A percentile compares a stretch with the other conserved stretches of the same genome.
Evolutionary conservation across 768 basidiomycete species (phyloP).

Genomic region (Suillus spraguei): DNA sequence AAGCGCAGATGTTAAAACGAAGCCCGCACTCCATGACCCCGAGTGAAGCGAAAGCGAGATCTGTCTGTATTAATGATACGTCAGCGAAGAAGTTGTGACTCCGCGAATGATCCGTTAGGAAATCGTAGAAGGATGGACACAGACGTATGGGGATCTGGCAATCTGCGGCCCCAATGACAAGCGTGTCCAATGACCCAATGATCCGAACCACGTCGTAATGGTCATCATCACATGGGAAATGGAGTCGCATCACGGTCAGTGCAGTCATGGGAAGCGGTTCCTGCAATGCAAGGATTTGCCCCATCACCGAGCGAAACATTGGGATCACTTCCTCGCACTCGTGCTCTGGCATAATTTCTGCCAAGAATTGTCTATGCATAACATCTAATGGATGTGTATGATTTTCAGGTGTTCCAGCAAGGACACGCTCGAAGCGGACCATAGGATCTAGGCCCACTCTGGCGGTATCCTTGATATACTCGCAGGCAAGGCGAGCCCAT

Average conservation of each 20-base stretch:
- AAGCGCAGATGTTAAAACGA: neutral
- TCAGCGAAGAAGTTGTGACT: conserved; percentile 18
- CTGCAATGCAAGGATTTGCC: neutral
- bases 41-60: conserved; percentile 23
- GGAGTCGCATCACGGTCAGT: neutral
- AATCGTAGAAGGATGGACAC: conserved; percentile 32
- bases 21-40: conserved; percentile 29
- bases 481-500: conserved; percentile 15
- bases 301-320: conserved; percentile 8
- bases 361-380: conserved; percentile 5
- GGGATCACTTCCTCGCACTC: neutral
- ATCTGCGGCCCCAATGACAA: conserved; percentile 7
- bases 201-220: neutral
- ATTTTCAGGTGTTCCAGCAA: neutral
- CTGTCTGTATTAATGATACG: neutral
- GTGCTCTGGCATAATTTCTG: neutral
- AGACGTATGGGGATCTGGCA: conserved; percentile 15
- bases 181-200: conserved; percentile 4
- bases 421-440: conserved; percentile 3
- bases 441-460: neutral
- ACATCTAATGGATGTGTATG: conserved; percentile 4
- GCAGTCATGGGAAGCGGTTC: conserved; percentile 8
- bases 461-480: conserved; percentile 9
- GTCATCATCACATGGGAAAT: neutral
- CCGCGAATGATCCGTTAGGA: conserved; percentile 17